Conservation (phyloP, 1,284 basidiomycete species). For the Veloporphyrellus conicus region DNA sequence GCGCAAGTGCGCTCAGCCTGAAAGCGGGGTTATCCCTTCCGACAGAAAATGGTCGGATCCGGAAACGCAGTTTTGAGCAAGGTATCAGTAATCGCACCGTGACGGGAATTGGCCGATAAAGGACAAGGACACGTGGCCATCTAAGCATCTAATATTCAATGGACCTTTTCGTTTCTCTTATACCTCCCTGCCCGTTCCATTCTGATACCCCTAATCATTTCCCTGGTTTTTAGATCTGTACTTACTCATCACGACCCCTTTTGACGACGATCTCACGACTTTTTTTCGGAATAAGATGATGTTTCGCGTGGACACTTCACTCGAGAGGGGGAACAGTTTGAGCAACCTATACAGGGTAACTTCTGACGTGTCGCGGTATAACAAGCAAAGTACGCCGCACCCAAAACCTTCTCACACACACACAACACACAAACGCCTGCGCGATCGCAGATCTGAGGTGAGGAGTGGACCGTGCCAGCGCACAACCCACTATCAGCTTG, state of each 20-base stretch:
- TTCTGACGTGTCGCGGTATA: not conserved
- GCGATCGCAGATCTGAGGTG: constrained; percentile 6
- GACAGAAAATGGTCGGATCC: constrained; percentile 40
- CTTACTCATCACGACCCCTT: not conserved
- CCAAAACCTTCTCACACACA: too few species aligned
- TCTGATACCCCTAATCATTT: not conserved
- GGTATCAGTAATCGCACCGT: constrained; percentile 43
- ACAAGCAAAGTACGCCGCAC: too few species aligned
- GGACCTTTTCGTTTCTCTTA: not conserved
- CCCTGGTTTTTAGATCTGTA: not conserved
- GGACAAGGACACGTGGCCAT: not conserved
- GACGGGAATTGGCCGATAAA: constrained; percentile 31
- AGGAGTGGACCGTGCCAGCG: too few species aligned
- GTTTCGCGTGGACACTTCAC: not conserved
- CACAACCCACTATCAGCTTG: too few species aligned
- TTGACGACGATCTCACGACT: not conserved
- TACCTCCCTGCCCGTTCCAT: not conserved
- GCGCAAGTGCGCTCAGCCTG: constrained; percentile 40
- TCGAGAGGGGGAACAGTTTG: too few species aligned
- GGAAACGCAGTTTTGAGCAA: constrained; percentile 45
- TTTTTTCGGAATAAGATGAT: not conserved
- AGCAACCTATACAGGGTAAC: constrained; percentile 6
- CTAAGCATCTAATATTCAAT: constrained; percentile 2
- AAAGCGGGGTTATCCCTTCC: constrained; percentile 25
- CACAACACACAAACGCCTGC: not conserved